Evolutionary conservation across 495 filamentous ascomycete genomes (phyloP).

Genomic region (Penicillium roqueforti): DNA sequence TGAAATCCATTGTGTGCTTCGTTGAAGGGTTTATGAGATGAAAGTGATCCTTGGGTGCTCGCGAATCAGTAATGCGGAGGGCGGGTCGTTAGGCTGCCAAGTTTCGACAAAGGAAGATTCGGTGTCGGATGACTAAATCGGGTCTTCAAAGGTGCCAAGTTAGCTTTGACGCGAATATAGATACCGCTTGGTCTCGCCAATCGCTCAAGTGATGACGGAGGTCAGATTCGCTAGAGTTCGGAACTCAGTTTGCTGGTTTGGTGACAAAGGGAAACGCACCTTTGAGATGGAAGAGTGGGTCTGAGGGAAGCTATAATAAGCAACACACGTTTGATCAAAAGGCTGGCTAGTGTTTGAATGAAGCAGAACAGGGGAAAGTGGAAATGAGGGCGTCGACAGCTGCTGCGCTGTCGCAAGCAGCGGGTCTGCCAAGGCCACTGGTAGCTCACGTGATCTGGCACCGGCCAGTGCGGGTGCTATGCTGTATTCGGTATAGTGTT

Average conservation of each 20-base stretch:
- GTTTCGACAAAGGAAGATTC: neutral
- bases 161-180: neutral
- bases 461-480: neutral
- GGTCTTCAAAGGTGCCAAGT: neutral
- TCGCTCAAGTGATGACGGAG: neutral
- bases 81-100: constrained; percentile 10
- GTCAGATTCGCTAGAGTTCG: neutral
- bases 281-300: neutral
- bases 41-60: constrained; percentile 14
- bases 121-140: neutral
- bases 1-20: constrained; percentile 48
- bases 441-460: neutral
- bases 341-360: neutral
- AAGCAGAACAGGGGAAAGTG: constrained; percentile 19
- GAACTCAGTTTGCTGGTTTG: neutral
- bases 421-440: constrained; percentile 38
- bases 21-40: neutral
- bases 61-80: neutral
- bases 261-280: constrained; percentile 1
- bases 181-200: neutral
- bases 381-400: constrained; percentile 22
- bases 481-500: neutral
- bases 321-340: constrained; percentile 1
- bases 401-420: constrained; percentile 36
- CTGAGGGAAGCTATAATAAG: neutral